phyloP scores from a whole-genome alignment of 1,284 basidiomycete species.

The Naganishia albida region DNA sequence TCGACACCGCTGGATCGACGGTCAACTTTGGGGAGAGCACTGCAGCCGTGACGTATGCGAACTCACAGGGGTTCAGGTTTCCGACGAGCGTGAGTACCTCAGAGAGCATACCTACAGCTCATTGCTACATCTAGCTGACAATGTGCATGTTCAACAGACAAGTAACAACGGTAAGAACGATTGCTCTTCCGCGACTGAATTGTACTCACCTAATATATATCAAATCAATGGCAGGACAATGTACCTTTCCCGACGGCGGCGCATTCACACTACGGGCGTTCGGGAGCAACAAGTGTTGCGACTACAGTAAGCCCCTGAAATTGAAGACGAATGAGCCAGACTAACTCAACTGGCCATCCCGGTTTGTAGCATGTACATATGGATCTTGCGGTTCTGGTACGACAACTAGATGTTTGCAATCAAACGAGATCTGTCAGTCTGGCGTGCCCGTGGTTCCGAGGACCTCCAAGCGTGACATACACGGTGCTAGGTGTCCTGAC shows the following conservation, averaged over 20 bases:
- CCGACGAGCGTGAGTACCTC: conserved; percentile 1
- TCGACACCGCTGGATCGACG: background rate
- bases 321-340: background rate
- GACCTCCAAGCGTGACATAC: background rate
- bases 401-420: background rate
- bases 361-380: conserved; percentile 9
- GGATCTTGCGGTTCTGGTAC: conserved; percentile 12
- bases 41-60: conserved; percentile 3
- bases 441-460: conserved; percentile 6
- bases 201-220: background rate
- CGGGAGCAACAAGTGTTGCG: conserved; percentile 10
- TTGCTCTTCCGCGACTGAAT: no score
- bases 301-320: conserved; percentile 7
- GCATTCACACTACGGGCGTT: conserved; percentile 1
- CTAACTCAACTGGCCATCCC: background rate
- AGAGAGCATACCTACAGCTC: background rate
- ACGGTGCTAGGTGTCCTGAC: background rate
- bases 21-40: conserved; percentile 11
- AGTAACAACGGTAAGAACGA: conserved; percentile 11
- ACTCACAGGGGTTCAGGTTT: background rate
- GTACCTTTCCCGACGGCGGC: conserved; percentile 9
- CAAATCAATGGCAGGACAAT: background rate
- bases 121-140: background rate
- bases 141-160: background rate
- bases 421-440: conserved; percentile 13